Evolutionary conservation across 306 rosid genomes (phyloP), one percentile per base, ranked within the genome.

Genomic region (Myrica gale): DNA sequence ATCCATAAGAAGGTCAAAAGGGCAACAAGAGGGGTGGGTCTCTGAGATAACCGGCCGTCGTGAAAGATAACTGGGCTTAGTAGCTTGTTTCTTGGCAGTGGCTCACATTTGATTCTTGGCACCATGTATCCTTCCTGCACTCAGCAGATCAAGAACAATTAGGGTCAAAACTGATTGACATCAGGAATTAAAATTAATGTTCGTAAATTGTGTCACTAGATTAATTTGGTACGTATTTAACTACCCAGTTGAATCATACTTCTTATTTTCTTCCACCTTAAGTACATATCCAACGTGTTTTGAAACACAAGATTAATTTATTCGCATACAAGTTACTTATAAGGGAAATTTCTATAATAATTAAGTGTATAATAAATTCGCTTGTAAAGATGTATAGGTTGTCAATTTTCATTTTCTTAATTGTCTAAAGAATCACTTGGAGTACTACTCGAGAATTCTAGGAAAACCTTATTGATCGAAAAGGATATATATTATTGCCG

Each of bases 121-220:
- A 95, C 96, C 88, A 88, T 82, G 65, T 84, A 95, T 56, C 81
- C 98, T 80, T 95, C 98, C 98, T 95, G 96, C 80, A 84, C 11
- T 66, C 42, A 3, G 16, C 13, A 17, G 42, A 66, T 17, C 1
- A 48, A 21, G 9, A 16, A 32, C 5, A 48, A 48, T 48, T 2
- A 9, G 12, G 0, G 9, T 9, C 0, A 21, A 19, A 57, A 0
- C 3, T 0, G 0, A 47, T 47, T 10, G 15, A 4, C 52, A 2
- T 47, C 9, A 47, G 12, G 9, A 13, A 9, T 3, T 13, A 47
- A 47, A 47, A 47, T 47, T 47, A 10, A 47, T 10, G 8, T 45
- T 9, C 8, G 1, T 45, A 8, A 7, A 46, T 51, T 51, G 12
- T 4, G 15, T 51, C 5, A 51, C 12, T 50, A 11, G 4, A 9